Evolutionary conservation across 1,284 basidiomycete genomes (phyloP).

Genomic region (Malassezia pachydermatis): DNA sequence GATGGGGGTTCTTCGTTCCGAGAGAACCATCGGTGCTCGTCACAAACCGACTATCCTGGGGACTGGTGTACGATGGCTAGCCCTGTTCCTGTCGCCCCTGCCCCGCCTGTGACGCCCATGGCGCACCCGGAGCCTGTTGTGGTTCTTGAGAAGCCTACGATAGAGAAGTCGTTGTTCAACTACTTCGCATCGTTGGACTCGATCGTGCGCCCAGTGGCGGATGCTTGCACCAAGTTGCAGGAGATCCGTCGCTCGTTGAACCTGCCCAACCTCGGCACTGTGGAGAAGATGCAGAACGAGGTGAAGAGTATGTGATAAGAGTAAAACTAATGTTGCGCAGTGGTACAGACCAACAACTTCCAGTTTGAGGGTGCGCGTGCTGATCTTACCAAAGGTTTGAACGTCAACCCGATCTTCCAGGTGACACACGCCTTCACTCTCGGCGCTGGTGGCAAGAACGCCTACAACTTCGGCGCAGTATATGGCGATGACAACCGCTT

Average conservation of each 20-base stretch:
- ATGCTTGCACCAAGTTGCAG: conserved; percentile 20
- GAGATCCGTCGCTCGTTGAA: conserved; percentile 32
- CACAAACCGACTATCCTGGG: conserved; percentile 6
- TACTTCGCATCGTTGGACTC: conserved; percentile 26
- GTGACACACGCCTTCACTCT: conserved; percentile 90
- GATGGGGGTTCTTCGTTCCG: conserved; percentile 9
- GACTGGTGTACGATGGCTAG: conserved; percentile 2
- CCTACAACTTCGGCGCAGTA: conserved; percentile 89
- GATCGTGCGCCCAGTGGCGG: conserved; percentile 28
- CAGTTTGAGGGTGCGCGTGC: conserved; percentile 94
- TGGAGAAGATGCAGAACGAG: conserved; percentile 40
- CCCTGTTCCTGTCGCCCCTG: conserved; percentile 1
- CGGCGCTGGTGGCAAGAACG: conserved; percentile 55
- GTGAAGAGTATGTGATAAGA: conserved; percentile 53
- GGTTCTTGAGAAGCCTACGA: conserved; percentile 3
- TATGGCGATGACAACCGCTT: conserved; percentile 74
- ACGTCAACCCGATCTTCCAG: conserved; percentile 89
- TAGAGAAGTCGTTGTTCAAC: conserved; percentile 6
- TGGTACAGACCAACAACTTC: conserved; percentile 82
- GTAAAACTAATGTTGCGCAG: conserved; percentile 53
- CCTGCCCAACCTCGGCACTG: conserved; percentile 42
- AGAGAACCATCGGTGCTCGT: neutral
- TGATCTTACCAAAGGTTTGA: conserved; percentile 87
- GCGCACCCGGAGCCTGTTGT: conserved; percentile 5
- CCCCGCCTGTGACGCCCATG: conserved; percentile 1